These are phyloP conservation scores for Dichomitus squalens DNA, from an alignment of 1,284 basidiomycete genomes.

Conservation along the genomic window DNA sequence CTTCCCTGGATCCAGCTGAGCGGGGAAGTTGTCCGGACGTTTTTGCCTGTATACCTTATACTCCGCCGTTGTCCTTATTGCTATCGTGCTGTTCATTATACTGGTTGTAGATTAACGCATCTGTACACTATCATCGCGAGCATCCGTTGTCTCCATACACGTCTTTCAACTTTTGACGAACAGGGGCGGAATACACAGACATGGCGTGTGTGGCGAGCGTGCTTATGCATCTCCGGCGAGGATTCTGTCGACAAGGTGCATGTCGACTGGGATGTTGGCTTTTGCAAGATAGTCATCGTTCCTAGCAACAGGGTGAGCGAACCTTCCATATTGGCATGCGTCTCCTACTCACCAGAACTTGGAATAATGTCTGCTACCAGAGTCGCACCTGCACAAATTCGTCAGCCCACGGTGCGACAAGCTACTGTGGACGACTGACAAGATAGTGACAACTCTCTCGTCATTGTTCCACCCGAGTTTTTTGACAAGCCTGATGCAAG, in stretches of 20 bases:
- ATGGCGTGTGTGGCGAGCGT: too few relatives aligned
- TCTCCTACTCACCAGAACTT: conserved; percentile 43
- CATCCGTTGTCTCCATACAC: conserved; percentile 12
- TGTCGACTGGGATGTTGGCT: conserved; percentile 62
- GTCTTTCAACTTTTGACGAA: not conserved
- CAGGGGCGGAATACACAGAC: too few relatives aligned
- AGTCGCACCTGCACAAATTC: conserved; percentile 72
- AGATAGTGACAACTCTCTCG: conserved; percentile 78
- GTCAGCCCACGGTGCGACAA: not conserved
- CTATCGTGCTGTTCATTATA: conserved; percentile 28
- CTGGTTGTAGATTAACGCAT: conserved; percentile 28
- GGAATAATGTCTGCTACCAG: conserved; percentile 84
- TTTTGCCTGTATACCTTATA: conserved; percentile 7
- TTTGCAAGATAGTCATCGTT: conserved; percentile 76
- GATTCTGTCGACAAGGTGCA: conserved; percentile 54
- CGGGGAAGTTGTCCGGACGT: not conserved
- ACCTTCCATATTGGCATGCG: too few relatives aligned
- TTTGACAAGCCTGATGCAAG: conserved; percentile 79
- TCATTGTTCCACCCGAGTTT: conserved; percentile 69
- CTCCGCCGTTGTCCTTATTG: conserved; percentile 15
- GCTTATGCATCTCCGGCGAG: conserved; percentile 30
- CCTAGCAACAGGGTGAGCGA: conserved; percentile 47
- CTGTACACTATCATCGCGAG: conserved; percentile 25
- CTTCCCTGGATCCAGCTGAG: not conserved
- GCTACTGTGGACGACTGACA: conserved; percentile 50